Conservation (phyloP, 495 filamentous ascomycete genomes). For the Hypoxylon perforatum region DNA sequence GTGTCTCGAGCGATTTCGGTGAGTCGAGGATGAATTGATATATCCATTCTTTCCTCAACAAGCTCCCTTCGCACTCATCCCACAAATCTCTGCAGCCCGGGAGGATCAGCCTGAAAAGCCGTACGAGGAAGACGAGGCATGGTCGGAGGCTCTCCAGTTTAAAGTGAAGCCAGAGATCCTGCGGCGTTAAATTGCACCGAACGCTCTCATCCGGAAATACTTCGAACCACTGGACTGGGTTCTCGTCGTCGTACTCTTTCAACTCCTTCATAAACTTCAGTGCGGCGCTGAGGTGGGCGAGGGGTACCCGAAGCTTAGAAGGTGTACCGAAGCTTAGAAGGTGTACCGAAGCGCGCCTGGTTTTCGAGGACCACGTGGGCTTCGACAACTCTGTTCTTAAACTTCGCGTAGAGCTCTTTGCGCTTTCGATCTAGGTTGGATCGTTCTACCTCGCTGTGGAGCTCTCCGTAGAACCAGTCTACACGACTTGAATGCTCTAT, state of each 20-base stretch:
- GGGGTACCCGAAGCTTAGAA: constrained; percentile 16
- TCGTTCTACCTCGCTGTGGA: constrained; percentile 23
- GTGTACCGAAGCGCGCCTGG: constrained; percentile 2
- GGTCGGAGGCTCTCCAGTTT: constrained; percentile 42
- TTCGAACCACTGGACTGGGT: constrained; percentile 43
- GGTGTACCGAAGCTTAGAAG: constrained; percentile 15
- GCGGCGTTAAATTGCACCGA: constrained; percentile 8
- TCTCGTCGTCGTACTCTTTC: constrained; percentile 30
- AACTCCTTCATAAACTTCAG: constrained; percentile 21
- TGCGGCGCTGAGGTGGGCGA: constrained; percentile 23
- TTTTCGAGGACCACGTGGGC: constrained; percentile 29
- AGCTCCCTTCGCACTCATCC: constrained; percentile 35
- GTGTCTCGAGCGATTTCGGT: constrained; percentile 4
- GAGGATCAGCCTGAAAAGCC: constrained; percentile 31
- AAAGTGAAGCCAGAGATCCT: constrained; percentile 37
- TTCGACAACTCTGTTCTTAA: constrained; percentile 16
- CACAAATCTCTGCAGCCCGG: constrained; percentile 21
- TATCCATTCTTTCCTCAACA: constrained; percentile 31
- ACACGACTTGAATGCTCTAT: constrained; percentile 23
- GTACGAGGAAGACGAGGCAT: constrained; percentile 32
- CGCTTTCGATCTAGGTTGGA: constrained; percentile 26
- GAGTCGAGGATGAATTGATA: constrained; percentile 40
- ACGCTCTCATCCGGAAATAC: constrained; percentile 24
- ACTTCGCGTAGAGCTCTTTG: constrained; percentile 28
- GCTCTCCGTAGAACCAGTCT: constrained; percentile 22